A percentile compares a stretch with the other conserved stretches of the same genome.
Evolutionary conservation across 2,329 filamentous ascomycete genomes (phyloP).

Genomic region (Sarocladium brachiariae): DNA sequence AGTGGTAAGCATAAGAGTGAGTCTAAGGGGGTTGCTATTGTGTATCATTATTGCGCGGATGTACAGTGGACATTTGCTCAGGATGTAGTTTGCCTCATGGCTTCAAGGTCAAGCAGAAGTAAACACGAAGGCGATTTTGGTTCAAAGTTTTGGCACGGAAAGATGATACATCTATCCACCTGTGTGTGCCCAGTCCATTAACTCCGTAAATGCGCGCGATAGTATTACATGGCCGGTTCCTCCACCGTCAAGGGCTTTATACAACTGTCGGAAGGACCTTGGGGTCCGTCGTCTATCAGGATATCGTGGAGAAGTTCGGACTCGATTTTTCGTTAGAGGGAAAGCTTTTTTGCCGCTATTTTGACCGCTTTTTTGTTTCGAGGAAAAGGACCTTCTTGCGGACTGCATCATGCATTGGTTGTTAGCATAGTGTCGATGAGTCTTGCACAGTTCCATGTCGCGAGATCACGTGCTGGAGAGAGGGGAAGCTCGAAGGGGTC

Average conservation of each 20-base stretch:
- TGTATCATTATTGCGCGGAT: not conserved
- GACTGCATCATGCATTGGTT: constrained; percentile 37
- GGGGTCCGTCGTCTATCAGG: not conserved
- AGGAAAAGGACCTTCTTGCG: constrained; percentile 94
- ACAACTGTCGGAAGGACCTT: not conserved
- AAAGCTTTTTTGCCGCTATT: constrained; percentile 28
- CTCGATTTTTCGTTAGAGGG: not conserved
- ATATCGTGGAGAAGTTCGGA: constrained; percentile 1
- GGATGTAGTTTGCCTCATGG: not conserved
- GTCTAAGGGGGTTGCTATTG: not conserved
- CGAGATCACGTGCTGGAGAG: no score
- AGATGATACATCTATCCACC: not conserved
- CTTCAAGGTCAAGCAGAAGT: no score
- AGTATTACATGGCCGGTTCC: not conserved
- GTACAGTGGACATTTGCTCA: no score
- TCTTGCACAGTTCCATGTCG: no score
- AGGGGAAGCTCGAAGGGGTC: not conserved
- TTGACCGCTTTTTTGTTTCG: constrained; percentile 77
- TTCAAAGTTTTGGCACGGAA: not conserved
- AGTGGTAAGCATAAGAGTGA: no score
- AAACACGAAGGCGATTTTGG: no score
- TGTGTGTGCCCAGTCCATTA: not conserved
- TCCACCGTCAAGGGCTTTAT: not conserved
- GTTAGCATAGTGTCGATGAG: not conserved
- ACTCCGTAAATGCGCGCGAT: constrained; percentile 8